Base-by-base conservation (phyloP, 202 grass and related monocot species). In the Brachypodium distachyon region DNA sequence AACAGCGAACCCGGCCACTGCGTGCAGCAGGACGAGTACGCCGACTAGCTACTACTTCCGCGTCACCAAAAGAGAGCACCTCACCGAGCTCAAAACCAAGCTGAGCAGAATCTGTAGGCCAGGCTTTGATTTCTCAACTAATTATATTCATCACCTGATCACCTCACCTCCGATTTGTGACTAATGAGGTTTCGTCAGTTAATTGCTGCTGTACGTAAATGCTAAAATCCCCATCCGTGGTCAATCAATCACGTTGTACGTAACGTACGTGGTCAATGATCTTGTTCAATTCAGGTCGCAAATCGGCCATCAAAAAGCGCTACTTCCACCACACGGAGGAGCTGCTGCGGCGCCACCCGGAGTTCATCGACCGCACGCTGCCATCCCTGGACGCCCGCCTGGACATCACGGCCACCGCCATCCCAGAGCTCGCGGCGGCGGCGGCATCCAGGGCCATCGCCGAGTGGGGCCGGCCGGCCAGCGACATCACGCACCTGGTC, bases 21-120 rank as follows among this genome's bases (percentile, higher is more conserved):
- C 61, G 25, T 25, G 61, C 61, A 23, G 19, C 61, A 65, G 61
- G 61, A 25, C 61, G 37, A 41, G 12, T 65, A 65, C 37, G 21
- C 61, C 36, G 61, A 65, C 21, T n/a, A n/a, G n/a, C n/a, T 65
- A 65, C 61, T 65, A 65, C 61, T 65, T 65, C 61, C 61, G 61
- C 12, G 37, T 41, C 37, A 65, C 61, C 19, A 64, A 40, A 5
- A 64, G 61, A 33, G 61, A 64, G 61, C 61, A 64, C 19, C 61
- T 23, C 2, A 36, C 61, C 61, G 61, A 40, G 9, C 61, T 40
- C 61, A 64, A 64, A 36, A 36, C 22, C 61, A 64, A 64, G 5
- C 61, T 64, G 11, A 64, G 40, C 5, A 64, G 61, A 25, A 64
- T 64, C 9, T 64, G 61, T 63, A 61, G 34, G 7, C 16, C 58